Conservation (phyloP, 1,284 basidiomycete species). For the Boletus putidus region DNA sequence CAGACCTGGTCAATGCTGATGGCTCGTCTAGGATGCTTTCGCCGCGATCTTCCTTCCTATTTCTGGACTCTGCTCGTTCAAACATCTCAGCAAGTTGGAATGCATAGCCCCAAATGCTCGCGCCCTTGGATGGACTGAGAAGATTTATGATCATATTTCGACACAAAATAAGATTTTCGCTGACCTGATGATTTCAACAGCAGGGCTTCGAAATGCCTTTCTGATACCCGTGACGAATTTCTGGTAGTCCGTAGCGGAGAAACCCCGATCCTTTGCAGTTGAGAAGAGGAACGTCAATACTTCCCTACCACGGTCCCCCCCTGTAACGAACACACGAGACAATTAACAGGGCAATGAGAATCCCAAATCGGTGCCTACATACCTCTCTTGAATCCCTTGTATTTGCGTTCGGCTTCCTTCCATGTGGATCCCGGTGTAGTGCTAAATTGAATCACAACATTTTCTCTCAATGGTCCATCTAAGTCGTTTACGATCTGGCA, state of each 20-base stretch:
- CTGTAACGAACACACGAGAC: slow-evolving; percentile 19
- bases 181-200: slow-evolving; percentile 22
- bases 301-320: slow-evolving; percentile 9
- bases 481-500: slow-evolving; percentile 31
- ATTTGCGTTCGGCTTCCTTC: slow-evolving; percentile 16
- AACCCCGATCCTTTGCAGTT: slow-evolving; percentile 20
- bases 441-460: slow-evolving; percentile 31
- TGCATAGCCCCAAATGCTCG: slow-evolving; percentile 22
- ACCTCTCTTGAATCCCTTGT: slow-evolving; percentile 31
- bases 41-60: neutral
- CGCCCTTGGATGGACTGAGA: slow-evolving; percentile 23
- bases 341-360: neutral
- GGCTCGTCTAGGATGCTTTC: neutral
- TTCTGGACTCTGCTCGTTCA: slow-evolving; percentile 11
- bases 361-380: neutral
- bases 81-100: slow-evolving; percentile 22
- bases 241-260: slow-evolving; percentile 29
- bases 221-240: slow-evolving; percentile 19
- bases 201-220: neutral
- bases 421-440: slow-evolving; percentile 12
- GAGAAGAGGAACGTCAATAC: slow-evolving; percentile 29
- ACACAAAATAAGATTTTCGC: slow-evolving; percentile 1
- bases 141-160: neutral
- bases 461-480: slow-evolving; percentile 5
- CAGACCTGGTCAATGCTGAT: slow-evolving; percentile 8